A percentile compares a stretch with the other conserved stretches of the same genome.
phyloP scores from a whole-genome alignment of 345 rosid genomes.

The Abelmoschus esculentus region DNA sequence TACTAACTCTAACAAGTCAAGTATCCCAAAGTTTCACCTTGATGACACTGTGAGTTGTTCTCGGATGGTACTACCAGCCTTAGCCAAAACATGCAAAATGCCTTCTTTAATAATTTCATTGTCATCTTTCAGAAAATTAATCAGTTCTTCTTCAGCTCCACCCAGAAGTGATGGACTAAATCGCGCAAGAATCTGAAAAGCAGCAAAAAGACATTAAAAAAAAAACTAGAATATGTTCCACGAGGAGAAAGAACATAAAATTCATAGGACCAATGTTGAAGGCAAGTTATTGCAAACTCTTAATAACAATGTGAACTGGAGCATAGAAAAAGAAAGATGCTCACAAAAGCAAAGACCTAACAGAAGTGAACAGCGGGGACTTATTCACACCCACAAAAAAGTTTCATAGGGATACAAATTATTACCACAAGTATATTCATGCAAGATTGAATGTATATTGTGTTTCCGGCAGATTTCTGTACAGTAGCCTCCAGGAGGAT shows the following conservation, averaged over 20 bases:
- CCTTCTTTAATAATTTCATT: constrained; percentile 85
- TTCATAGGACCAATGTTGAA: not conserved
- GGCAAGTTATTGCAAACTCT: not conserved
- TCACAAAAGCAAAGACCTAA: not conserved
- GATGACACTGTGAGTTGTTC: constrained; percentile 77
- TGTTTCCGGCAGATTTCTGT: constrained; percentile 60
- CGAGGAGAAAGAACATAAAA: not conserved
- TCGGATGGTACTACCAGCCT: constrained; percentile 90
- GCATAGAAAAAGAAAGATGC: not conserved
- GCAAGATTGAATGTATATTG: constrained; percentile 48
- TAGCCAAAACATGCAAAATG: constrained; percentile 81
- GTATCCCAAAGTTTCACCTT: constrained; percentile 44
- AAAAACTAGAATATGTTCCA: not conserved
- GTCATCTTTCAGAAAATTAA: constrained; percentile 74
- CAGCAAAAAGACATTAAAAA: constrained; percentile 10
- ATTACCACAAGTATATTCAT: constrained; percentile 91
- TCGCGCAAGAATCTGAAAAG: constrained; percentile 73
- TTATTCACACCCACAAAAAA: not conserved
- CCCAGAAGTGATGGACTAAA: constrained; percentile 69
- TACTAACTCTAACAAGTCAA: constrained; percentile 7
- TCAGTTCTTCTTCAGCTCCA: constrained; percentile 80
- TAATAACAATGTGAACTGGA: not conserved
- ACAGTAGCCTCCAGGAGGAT: constrained; percentile 32
- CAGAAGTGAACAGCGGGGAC: not conserved
- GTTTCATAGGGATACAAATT: constrained; percentile 11